A percentile compares a stretch with the other conserved stretches of the same genome.
These are phyloP conservation scores for Rugosomyces carneus DNA, from an alignment of 1,284 basidiomycete genomes.

Conservation along the genomic window DNA sequence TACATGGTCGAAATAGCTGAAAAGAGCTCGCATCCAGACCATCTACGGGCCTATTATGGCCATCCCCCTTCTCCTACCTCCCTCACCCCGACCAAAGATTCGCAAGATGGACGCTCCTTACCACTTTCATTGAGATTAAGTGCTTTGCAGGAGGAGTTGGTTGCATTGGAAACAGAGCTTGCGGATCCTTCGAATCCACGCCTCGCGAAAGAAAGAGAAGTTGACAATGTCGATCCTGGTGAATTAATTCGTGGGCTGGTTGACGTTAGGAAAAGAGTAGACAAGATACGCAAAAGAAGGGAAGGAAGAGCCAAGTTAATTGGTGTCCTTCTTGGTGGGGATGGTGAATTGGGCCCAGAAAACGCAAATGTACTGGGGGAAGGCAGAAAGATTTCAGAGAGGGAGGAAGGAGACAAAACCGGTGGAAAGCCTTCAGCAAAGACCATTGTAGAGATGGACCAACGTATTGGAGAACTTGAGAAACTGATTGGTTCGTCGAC, in stretches of 20 bases:
- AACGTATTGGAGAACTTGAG: conserved; percentile 75
- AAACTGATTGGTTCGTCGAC: conserved; percentile 71
- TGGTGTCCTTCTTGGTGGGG: conserved; percentile 49
- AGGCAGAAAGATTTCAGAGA: conserved; percentile 17
- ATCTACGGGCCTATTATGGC: conserved; percentile 49
- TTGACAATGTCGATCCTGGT: conserved; percentile 61
- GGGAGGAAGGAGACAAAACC: conserved; percentile 18
- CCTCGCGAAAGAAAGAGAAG: conserved; percentile 47
- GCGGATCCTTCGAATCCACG: conserved; percentile 65
- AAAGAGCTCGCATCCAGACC: conserved; percentile 27
- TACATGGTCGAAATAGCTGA: neutral
- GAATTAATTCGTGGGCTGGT: conserved; percentile 71
- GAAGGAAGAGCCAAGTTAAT: conserved; percentile 66
- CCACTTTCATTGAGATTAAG: conserved; percentile 59
- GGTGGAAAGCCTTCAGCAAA: conserved; percentile 35
- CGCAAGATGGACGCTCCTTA: conserved; percentile 30
- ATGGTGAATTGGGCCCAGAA: conserved; percentile 14
- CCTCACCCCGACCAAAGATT: conserved; percentile 31
- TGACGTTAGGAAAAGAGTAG: conserved; percentile 61
- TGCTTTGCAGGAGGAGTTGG: conserved; percentile 56
- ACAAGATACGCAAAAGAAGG: conserved; percentile 57
- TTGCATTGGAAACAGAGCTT: conserved; percentile 61
- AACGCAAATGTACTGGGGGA: conserved; percentile 10
- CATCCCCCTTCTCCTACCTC: conserved; percentile 67
- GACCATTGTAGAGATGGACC: conserved; percentile 66